Conservation (phyloP, 495 filamentous ascomycete species). For the Talaromyces trachyspermus region DNA sequence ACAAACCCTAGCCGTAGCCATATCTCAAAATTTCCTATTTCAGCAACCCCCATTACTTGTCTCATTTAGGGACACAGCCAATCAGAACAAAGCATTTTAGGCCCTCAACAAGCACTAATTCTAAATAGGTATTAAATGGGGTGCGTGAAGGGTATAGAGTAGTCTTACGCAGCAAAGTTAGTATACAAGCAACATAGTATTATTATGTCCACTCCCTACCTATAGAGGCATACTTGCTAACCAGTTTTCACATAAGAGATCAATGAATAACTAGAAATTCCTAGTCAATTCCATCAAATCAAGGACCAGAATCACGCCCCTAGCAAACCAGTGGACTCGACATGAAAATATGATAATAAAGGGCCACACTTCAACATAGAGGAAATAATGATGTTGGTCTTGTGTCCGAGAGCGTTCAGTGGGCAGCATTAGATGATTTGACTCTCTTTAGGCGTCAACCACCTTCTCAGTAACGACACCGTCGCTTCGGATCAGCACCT, state of each 20-base stretch:
- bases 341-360: background rate
- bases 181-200: too few species aligned
- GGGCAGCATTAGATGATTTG: background rate
- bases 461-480: conserved; percentile 49
- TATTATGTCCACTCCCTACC: too few species aligned
- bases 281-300: background rate
- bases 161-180: too few species aligned
- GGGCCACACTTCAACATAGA: background rate
- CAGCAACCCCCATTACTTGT: too few species aligned
- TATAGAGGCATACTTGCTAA: too few species aligned
- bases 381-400: background rate
- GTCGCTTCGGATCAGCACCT: conserved; percentile 44
- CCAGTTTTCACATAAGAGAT: background rate
- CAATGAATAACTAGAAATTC: background rate
- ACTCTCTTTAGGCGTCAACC: conserved; percentile 5
- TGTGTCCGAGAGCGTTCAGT: background rate
- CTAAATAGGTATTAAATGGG: too few species aligned
- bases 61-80: too few species aligned
- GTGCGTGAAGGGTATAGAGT: too few species aligned
- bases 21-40: too few species aligned
- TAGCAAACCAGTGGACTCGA: background rate
- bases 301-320: background rate
- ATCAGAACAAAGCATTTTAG: too few species aligned
- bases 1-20: too few species aligned
- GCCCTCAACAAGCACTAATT: too few species aligned